Evolutionary conservation across 1,139 yeast genomes (phyloP).

Genomic region (Hyphopichia pseudoburtonii): DNA sequence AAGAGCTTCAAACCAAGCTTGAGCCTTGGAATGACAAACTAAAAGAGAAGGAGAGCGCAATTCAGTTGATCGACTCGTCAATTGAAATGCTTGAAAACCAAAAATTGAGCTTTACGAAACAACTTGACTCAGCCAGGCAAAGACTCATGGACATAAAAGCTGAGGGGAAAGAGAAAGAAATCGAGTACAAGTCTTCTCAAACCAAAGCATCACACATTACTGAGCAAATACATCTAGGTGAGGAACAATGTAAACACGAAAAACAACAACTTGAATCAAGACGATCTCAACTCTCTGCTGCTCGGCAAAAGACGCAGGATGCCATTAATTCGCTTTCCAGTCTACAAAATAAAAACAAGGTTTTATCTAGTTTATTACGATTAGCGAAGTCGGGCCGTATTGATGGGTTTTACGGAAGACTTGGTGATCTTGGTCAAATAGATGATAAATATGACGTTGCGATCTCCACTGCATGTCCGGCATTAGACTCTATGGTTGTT

Average conservation of each 20-base stretch:
- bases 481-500: constrained; percentile 89
- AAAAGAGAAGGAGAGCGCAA: constrained; percentile 63
- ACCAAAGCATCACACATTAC: constrained; percentile 47
- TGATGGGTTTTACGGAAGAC: constrained; percentile 81
- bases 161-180: constrained; percentile 55
- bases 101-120: constrained; percentile 41
- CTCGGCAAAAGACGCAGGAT: constrained; percentile 65
- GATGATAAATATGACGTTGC: constrained; percentile 90
- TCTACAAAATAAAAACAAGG: constrained; percentile 69
- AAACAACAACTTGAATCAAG: constrained; percentile 47
- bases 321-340: constrained; percentile 58
- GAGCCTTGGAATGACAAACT: constrained; percentile 85
- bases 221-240: constrained; percentile 60
- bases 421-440: constrained; percentile 88
- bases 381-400: constrained; percentile 82
- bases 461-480: constrained; percentile 91
- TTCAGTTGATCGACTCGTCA: constrained; percentile 64
- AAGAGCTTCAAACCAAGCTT: constrained; percentile 58
- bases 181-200: constrained; percentile 40
- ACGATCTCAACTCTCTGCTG: constrained; percentile 52
- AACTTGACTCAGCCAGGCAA: constrained; percentile 46
- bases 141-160: constrained; percentile 49
- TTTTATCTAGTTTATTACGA: constrained; percentile 65
- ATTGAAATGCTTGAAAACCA: constrained; percentile 59
- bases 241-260: constrained; percentile 54